A percentile compares a stretch with the other conserved stretches of the same genome.
Conservation (phyloP, 2,329 filamentous ascomycete species). For the Mycocentrospora acerina region DNA sequence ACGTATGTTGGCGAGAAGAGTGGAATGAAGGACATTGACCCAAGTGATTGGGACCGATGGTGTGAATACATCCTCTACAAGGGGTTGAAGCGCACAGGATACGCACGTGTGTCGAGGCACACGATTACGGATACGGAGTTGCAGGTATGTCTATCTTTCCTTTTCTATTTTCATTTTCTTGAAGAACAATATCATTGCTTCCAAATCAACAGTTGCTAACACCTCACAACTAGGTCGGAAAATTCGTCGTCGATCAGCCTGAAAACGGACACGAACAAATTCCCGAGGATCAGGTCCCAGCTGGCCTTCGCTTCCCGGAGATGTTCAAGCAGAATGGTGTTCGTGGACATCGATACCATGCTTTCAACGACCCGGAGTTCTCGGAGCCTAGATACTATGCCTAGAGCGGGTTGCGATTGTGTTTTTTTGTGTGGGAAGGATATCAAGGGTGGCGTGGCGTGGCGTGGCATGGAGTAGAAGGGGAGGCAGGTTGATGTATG, state of each 20-base stretch:
- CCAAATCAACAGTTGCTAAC: conserved; percentile 7
- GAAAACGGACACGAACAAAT: conserved; percentile 67
- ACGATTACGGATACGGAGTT: conserved; percentile 97
- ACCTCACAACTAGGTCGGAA: conserved; percentile 63
- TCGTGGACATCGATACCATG: conserved; percentile 87
- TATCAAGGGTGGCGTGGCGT: no score
- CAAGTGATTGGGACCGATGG: conserved; percentile 93
- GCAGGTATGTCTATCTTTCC: conserved; percentile 59
- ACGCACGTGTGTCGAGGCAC: conserved; percentile 82
- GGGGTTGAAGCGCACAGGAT: conserved; percentile 78
- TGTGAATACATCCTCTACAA: conserved; percentile 99
- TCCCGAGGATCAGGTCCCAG: conserved; percentile 71
- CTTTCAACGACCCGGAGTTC: conserved; percentile 71
- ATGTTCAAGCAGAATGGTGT: conserved; percentile 85
- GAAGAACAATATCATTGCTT: no score
- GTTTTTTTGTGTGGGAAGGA: no score
- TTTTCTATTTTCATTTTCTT: background rate
- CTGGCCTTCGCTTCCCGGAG: conserved; percentile 78
- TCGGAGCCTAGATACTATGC: conserved; percentile 53
- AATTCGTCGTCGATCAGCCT: conserved; percentile 80
- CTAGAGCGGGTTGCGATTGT: conserved; percentile 7
- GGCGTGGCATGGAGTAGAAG: no score
- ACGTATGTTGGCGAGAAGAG: conserved; percentile 84
- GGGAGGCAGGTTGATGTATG: no score
- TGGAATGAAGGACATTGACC: conserved; percentile 94